Conservation (phyloP, 2,329 filamentous ascomycete genomes). For the Aspergillus unguis region DNA sequence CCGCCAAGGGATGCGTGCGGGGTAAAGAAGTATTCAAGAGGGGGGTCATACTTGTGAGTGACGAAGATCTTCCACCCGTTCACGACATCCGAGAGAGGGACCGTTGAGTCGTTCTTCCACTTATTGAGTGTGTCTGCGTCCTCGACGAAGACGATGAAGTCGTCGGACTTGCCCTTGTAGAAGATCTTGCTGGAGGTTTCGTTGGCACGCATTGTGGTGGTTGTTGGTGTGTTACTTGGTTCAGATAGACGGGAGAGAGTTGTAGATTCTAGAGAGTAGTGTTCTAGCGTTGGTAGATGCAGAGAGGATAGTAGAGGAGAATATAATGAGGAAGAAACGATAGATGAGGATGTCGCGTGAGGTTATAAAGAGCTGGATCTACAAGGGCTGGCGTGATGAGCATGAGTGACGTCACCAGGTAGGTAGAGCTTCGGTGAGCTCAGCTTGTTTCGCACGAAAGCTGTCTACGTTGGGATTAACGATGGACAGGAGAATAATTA, state of each 20-base stretch:
- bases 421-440: constrained; percentile 1
- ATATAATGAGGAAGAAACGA: constrained; percentile 7
- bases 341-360: constrained; percentile 5
- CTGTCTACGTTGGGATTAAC: background rate
- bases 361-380: constrained; percentile 3
- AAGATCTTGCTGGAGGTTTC: constrained; percentile 71
- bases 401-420: constrained; percentile 21
- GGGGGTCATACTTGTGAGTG: constrained; percentile 67
- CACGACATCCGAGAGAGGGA: constrained; percentile 80
- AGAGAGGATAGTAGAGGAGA: constrained; percentile 1
- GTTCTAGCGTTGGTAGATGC: background rate
- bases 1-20: background rate
- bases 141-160: constrained; percentile 60
- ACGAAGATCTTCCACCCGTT: constrained; percentile 85
- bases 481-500: background rate
- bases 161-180: constrained; percentile 71
- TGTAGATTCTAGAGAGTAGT: background rate
- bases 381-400: constrained; percentile 4
- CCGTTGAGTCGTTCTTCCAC: constrained; percentile 75
- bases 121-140: constrained; percentile 62
- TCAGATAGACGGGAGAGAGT: background rate
- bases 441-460: constrained; percentile 4
- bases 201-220: constrained; percentile 63
- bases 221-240: constrained; percentile 10
- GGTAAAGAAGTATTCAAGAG: background rate